Base-by-base conservation (phyloP, 306 rosid genomes). In the Prinsepia uniflora region DNA sequence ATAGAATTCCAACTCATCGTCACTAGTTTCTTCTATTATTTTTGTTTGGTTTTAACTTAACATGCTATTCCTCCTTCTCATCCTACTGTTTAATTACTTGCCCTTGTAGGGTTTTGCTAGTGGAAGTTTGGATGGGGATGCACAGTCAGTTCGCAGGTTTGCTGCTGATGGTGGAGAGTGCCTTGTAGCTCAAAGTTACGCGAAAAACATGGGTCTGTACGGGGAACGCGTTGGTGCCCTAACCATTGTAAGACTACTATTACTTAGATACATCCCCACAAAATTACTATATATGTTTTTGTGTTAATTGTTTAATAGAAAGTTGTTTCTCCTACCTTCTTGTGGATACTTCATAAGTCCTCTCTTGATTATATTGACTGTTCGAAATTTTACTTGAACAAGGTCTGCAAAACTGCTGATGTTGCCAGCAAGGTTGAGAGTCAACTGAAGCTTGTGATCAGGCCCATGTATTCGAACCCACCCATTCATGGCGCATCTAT, bases 401-500 rank as follows among this genome's bases (percentile, higher is more conserved):
- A 95, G 99, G 97, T 95, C 63, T 86, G 84, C 83, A 91, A 87
- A 88, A 77, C 85, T 58, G 82, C 96, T 56, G 96, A 91, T 71
- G 89, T 95, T 53, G 90, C 97, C 19, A 80, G 89, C 82, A 86
- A 72, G 80, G 97, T 91, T 69, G 99, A 95, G 83, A 95, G 97
- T 85, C 99, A 95, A 79, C 72, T 95, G 81, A 95, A 95, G 78
- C 97, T 95, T 63, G 99, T 95, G 80, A 85, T 95, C 74, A 86
- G 99, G 78, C 99, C 99, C 59, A 95, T 95, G 99, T 95, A 87
- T 81, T 95, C 99, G 43, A 95, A 58, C 76, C 99, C 97, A 73
- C 97, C 99, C 78, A 87, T 95, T 86, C 99, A 95, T 36, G 99
- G 99, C 68, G 99, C 97, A 76, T 86, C 99, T 36, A 95, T 95